Evolutionary conservation across 106 monocot genomes (phyloP).

Genomic region (Xerophyta viscosa): DNA sequence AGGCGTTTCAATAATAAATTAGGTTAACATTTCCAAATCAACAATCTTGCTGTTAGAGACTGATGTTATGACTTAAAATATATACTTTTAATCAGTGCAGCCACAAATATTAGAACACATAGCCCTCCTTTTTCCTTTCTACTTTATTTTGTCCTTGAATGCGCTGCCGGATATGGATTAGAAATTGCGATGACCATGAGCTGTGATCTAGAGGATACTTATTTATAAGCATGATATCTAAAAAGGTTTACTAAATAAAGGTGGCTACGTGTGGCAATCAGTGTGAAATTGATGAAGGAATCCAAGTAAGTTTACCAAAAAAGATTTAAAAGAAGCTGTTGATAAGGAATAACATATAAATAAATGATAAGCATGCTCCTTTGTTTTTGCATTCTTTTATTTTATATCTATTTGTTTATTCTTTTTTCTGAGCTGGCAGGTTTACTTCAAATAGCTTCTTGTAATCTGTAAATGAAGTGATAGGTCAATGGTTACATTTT

Average conservation of each 20-base stretch:
- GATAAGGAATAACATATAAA: background rate
- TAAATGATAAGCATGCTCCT: background rate
- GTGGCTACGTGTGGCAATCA: background rate
- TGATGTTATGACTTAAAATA: too few relatives aligned
- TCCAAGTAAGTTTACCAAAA: background rate
- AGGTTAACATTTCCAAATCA: too few relatives aligned
- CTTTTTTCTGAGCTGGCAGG: too few relatives aligned
- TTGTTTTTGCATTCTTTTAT: too few relatives aligned
- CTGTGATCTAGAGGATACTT: conserved; percentile 1
- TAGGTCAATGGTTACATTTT: too few relatives aligned
- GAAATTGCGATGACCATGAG: background rate
- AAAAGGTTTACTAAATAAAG: background rate
- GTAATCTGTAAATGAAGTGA: too few relatives aligned
- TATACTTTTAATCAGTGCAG: background rate
- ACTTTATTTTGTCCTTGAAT: background rate
- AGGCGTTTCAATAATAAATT: too few relatives aligned
- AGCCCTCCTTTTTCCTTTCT: background rate
- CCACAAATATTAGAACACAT: background rate
- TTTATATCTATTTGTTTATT: too few relatives aligned
- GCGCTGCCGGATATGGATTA: background rate
- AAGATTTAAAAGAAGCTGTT: background rate
- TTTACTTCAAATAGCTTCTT: too few relatives aligned
- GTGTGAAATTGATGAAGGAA: background rate
- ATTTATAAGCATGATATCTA: background rate
- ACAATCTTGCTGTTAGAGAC: too few relatives aligned